Evolutionary conservation across 164 flowering plant genomes (phyloP), one percentile per base, ranked within the genome.

Genomic region (Hamamelis virginiana): DNA sequence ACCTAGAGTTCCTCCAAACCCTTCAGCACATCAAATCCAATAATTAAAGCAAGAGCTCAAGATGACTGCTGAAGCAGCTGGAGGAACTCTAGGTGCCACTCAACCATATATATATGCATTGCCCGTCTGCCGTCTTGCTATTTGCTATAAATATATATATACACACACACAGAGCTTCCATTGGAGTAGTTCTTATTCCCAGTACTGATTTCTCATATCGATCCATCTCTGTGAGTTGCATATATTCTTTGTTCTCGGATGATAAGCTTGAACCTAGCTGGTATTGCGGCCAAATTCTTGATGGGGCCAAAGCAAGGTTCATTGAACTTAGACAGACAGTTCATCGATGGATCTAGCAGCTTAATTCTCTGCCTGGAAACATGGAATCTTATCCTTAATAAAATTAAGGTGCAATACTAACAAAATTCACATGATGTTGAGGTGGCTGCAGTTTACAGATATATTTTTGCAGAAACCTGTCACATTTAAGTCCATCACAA

Each of bases 1-100:
- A 13, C 59, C 59, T 26, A 55, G 59, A 21, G 59, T 55, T 55
- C 59, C 59, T 55, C 59, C 59, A 55, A 55, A 55, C 59, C 8
- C 59, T 55, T 55, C 59, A 55, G 59, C 21, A 21, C 26, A 3
- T 55, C 59, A 4, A 21, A n/a, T 13, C 4, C 2, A 33, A 6
- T 21, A n/a, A 21, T 26, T 10, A 9, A 21, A 21, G 23, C 59
- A 55, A 33, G 41, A 33, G 41, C 41, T 33, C 56, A 51, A 51
- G 21, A 16, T 16, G 1, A 51, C 21, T 52, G n/a, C 56, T 14
- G 56, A 52, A 52, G 56, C 56, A n/a, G 56, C 23, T 52, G 56
- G 56, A 52, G 56, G 56, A 52, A 52, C 56, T 52, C 56, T 18
- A 52, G 56, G 56, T n/a, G 23, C 0, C 56, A 52, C 56, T 23